phyloP scores from a whole-genome alignment of 73 alveolate genomes.

The Diophrys sp. region DNA sequence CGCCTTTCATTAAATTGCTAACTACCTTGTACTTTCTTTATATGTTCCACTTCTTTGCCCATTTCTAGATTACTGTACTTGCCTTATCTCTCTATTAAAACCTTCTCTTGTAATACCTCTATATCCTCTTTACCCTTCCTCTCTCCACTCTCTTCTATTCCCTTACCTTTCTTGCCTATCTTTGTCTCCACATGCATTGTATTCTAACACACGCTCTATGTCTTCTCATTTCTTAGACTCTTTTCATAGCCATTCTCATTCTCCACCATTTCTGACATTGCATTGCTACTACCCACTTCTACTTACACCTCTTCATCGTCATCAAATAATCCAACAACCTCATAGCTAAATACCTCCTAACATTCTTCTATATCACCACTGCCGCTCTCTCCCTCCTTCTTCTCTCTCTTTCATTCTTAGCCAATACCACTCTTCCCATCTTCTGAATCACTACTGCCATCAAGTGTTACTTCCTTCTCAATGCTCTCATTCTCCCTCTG shows the following conservation, averaged over 20 bases:
- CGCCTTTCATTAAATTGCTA: not conserved
- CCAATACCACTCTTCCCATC: slow-evolving; percentile 5
- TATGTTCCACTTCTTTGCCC: not conserved
- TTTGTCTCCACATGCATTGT: not conserved
- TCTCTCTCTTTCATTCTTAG: slow-evolving; percentile 3
- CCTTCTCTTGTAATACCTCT: slow-evolving; percentile 3
- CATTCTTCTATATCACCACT: slow-evolving; percentile 1
- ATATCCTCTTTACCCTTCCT: slow-evolving; percentile 7
- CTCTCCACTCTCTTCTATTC: not conserved
- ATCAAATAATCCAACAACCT: not conserved
- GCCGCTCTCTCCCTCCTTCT: not conserved
- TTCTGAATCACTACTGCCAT: slow-evolving; percentile 16
- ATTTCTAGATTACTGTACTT: not conserved
- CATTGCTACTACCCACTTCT: not conserved
- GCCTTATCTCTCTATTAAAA: not conserved
- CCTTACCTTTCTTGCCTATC: not conserved
- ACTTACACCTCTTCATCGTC: not conserved
- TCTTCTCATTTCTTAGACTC: not conserved
- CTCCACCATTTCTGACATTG: not conserved
- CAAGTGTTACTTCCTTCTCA: not conserved
- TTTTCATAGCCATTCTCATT: not conserved
- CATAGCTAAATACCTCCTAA: slow-evolving; percentile 8
- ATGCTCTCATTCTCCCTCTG: slow-evolving; percentile 20
- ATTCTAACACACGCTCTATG: not conserved
- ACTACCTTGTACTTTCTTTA: not conserved